A percentile compares a stretch with the other conserved stretches of the same genome.
Evolutionary conservation across 176 grass and related monocot species (phyloP).

Genomic region (Elaeis guineensis): DNA sequence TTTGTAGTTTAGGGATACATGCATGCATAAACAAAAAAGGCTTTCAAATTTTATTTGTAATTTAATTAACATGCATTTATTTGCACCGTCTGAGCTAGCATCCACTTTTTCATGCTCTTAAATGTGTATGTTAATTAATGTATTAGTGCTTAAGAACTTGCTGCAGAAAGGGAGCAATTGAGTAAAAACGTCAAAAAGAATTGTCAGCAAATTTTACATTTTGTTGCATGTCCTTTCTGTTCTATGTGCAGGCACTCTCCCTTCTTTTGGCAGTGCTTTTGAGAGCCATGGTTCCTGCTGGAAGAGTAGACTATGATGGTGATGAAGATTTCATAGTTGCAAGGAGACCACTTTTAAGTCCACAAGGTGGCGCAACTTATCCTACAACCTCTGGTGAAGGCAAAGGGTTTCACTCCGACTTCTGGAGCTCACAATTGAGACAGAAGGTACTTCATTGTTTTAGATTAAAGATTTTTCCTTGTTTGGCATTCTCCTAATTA

Average conservation of each 20-base stretch:
- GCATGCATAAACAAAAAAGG: no score
- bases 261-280: constrained; percentile 66
- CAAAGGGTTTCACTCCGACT: constrained; percentile 43
- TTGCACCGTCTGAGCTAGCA: no score
- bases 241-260: constrained; percentile 45
- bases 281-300: constrained; percentile 34
- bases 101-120: no score
- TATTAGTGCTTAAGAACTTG: no score
- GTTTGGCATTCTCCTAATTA: no score
- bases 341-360: constrained; percentile 61
- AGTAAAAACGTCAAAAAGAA: not conserved
- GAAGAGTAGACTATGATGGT: constrained; percentile 47
- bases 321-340: constrained; percentile 89
- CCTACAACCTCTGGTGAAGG: constrained; percentile 28
- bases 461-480: no score
- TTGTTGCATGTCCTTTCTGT: not conserved
- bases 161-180: no score
- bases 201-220: not conserved
- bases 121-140: no score
- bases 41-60: no score
- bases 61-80: no score
- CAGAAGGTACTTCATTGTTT: constrained; percentile 46
- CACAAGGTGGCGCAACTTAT: constrained; percentile 48
- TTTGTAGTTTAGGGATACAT: no score
- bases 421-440: constrained; percentile 76